Evolutionary conservation across 225 moss, liverwort and hornwort species (phyloP).

Genomic region (Rhytidiadelphus loreus): DNA sequence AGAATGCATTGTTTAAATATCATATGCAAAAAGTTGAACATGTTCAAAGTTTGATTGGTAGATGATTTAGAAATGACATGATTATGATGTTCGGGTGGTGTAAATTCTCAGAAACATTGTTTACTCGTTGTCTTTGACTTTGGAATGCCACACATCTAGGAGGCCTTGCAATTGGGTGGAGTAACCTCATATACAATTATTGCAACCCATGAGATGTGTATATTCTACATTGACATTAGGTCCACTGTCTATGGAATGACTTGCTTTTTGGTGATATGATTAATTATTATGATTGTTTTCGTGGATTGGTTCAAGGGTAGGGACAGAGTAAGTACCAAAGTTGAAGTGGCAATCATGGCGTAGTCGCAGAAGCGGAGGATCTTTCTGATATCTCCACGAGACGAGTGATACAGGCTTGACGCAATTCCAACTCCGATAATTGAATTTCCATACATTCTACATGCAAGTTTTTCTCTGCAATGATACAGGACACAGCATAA

Average conservation of each 20-base stretch:
- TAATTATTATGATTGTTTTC: background rate
- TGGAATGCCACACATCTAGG: too few relatives aligned
- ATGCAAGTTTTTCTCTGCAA: constrained; percentile 58
- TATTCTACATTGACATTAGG: background rate
- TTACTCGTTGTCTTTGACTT: background rate
- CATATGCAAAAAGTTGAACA: background rate
- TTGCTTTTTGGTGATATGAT: background rate
- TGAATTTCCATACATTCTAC: constrained; percentile 62
- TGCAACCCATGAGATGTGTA: background rate
- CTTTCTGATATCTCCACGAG: constrained; percentile 67
- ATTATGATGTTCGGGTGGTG: background rate
- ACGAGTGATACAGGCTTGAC: constrained; percentile 80
- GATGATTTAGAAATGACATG: background rate
- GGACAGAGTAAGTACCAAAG: constrained; percentile 37
- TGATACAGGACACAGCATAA: background rate
- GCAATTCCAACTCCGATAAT: constrained; percentile 87
- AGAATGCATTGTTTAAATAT: background rate
- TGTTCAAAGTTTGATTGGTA: background rate
- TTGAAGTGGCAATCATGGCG: constrained; percentile 84
- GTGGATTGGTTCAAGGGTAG: background rate
- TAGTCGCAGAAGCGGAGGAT: constrained; percentile 79
- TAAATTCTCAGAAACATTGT: background rate
- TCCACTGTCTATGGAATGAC: background rate
- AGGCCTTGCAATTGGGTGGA: background rate
- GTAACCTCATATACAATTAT: background rate